Conservation (phyloP, 257 asterid species). For the Coffea eugenioides region DNA sequence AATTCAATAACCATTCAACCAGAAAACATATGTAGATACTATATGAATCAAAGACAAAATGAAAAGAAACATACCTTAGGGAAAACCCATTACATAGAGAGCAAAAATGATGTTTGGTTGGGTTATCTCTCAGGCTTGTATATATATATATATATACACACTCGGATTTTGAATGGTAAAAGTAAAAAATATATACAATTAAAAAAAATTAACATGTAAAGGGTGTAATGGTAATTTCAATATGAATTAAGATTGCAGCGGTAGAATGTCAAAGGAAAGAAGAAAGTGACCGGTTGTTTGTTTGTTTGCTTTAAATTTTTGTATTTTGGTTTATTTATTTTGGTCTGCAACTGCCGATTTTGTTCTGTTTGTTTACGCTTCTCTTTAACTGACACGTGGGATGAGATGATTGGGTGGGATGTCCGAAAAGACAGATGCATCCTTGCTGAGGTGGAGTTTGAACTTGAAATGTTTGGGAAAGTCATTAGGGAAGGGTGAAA, state of each 20-base stretch:
- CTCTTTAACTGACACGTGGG: constrained; percentile 35
- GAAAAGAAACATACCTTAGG: constrained; percentile 27
- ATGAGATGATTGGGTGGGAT: constrained; percentile 11
- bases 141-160: constrained; percentile 15
- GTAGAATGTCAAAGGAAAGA: constrained; percentile 69
- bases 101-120: constrained; percentile 17
- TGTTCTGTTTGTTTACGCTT: constrained; percentile 16
- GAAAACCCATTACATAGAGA: constrained; percentile 27
- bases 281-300: constrained; percentile 45
- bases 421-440: not conserved
- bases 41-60: not conserved
- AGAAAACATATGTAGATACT: no score
- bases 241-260: constrained; percentile 37
- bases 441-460: not conserved
- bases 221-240: constrained; percentile 26
- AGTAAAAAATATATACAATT: constrained; percentile 11
- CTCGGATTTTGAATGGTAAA: constrained; percentile 12
- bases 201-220: not conserved
- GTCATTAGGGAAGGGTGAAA: no score
- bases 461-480: no score
- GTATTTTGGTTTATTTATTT: constrained; percentile 25
- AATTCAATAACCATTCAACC: constrained; percentile 15
- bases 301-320: constrained; percentile 3
- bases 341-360: constrained; percentile 45
- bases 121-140: not conserved